Evolutionary conservation across 768 basidiomycete genomes (phyloP).

Genomic region (Rhodotorula kratochvilovae): DNA sequence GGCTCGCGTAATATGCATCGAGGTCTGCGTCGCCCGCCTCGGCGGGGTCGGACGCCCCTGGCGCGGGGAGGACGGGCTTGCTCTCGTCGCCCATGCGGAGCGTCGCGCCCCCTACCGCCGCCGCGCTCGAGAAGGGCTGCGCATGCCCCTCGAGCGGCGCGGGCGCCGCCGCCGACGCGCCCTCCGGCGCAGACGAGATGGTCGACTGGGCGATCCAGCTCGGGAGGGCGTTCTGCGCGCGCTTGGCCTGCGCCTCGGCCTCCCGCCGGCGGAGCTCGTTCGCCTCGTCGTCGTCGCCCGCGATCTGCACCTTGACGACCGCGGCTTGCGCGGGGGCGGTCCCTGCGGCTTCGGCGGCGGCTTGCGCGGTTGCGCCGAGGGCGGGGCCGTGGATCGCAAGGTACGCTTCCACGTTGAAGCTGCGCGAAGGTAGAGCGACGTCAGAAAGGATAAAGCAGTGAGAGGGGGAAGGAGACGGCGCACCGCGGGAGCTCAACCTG

Average conservation of each 20-base stretch:
- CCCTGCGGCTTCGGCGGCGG: conserved; percentile 45
- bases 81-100: conserved; percentile 11
- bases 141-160: too few species aligned
- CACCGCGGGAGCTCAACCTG: conserved; percentile 77
- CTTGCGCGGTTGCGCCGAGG: conserved; percentile 70
- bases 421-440: neutral
- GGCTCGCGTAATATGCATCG: conserved; percentile 43
- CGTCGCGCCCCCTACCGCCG: conserved; percentile 2
- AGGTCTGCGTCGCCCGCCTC: conserved; percentile 22
- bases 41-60: neutral
- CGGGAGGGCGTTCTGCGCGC: conserved; percentile 84
- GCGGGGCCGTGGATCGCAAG: conserved; percentile 55
- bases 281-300: conserved; percentile 80
- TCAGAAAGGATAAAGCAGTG: neutral
- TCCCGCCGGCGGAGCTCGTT: conserved; percentile 68
- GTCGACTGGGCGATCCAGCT: conserved; percentile 95
- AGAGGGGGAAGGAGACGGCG: conserved; percentile 45
- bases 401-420: conserved; percentile 49
- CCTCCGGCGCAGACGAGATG: conserved; percentile 78
- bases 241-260: conserved; percentile 73
- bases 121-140: neutral
- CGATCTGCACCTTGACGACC: conserved; percentile 69
- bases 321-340: conserved; percentile 57
- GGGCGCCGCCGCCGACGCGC: neutral
- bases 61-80: neutral